Evolutionary conservation across 2,329 filamentous ascomycete species (phyloP), one percentile per base, ranked within the genome.

Genomic region (Elsinoe ampelina): DNA sequence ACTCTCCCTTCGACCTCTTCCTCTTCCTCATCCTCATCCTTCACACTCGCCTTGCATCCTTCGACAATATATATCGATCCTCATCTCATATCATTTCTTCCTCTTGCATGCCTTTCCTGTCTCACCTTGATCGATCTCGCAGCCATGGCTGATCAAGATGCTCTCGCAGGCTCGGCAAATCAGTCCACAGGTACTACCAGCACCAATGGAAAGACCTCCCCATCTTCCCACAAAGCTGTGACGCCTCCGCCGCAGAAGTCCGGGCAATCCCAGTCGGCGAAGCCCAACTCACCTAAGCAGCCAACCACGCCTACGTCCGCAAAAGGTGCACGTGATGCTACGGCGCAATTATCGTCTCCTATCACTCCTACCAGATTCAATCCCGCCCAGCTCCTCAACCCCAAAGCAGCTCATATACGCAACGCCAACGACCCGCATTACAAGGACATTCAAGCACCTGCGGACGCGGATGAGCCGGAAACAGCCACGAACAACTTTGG

Each of bases 401-500:
- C 69, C 1, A 68, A 64, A 50, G 61, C 66, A 7, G 55, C 63
- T 2, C 30, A 34, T 5, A 19, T 13, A 2, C 26, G 19, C 13
- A 52, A 50, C 35, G 41, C 15, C 17, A 45, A 39, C 19, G 41
- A 55, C 48, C 39, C 51, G 13, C 38, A 58, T 12, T 39, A 35
- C 17, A 56, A 55, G 39, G 51, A 43, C 13, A 38, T 50, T 39
- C 38, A 55, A 26, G 48, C 32, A 12, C 30, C 22, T 11, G 19
- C 35, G 12, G 20, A 41, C 5, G 35, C 47, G n/a, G 17, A 26
- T 30, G 63, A 64, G 20, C 61, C 60, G 8, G 62, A 60, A 50
- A 58, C 55, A 17, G 60, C 62, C 58, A 30, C 38, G 19, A 51
- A 26, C 34, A 60, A 57, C 10, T 77, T 82, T 62, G 76, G 78